Percentiles rank a stretch among this genome's conserved stretches.
phyloP scores from a whole-genome alignment of 1,139 yeast species.

The Arxiozyma telluris region DNA sequence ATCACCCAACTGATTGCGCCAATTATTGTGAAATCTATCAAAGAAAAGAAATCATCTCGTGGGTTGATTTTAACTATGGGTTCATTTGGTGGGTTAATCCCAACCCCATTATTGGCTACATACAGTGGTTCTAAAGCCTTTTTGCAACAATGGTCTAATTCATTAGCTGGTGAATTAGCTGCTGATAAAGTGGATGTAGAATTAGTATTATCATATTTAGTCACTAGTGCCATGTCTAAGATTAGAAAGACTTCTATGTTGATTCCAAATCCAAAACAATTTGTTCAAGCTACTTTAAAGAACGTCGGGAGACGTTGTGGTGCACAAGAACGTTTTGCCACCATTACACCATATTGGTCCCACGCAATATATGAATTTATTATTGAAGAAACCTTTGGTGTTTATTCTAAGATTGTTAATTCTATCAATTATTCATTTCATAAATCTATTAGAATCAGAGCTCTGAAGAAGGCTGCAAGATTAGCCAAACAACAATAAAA shows the following conservation, averaged over 20 bases:
- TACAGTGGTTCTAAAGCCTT: slow-evolving; percentile 96
- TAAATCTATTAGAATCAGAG: slow-evolving; percentile 67
- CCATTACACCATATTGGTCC: slow-evolving; percentile 86
- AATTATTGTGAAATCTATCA: slow-evolving; percentile 47
- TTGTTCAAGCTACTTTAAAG: slow-evolving; percentile 61
- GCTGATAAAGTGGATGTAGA: slow-evolving; percentile 72
- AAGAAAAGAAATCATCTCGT: slow-evolving; percentile 33
- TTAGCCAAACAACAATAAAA: slow-evolving; percentile 22
- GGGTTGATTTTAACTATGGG: slow-evolving; percentile 93
- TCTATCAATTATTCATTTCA: slow-evolving; percentile 67
- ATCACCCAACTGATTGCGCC: slow-evolving; percentile 76
- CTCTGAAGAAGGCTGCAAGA: slow-evolving; percentile 68
- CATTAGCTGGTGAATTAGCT: slow-evolving; percentile 79
- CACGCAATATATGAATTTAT: slow-evolving; percentile 90
- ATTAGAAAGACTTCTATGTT: slow-evolving; percentile 62
- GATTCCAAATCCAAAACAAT: slow-evolving; percentile 75
- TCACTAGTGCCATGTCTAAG: slow-evolving; percentile 94
- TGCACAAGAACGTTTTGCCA: slow-evolving; percentile 82
- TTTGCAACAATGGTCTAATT: slow-evolving; percentile 84
- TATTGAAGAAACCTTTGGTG: slow-evolving; percentile 73
- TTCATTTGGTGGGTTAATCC: slow-evolving; percentile 88
- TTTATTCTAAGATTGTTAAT: slow-evolving; percentile 63
- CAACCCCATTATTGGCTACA: slow-evolving; percentile 85
- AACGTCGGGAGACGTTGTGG: slow-evolving; percentile 80
- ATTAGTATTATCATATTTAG: slow-evolving; percentile 79